Base-by-base conservation (phyloP, 768 basidiomycete species). In the Leccinum barrowsii region DNA sequence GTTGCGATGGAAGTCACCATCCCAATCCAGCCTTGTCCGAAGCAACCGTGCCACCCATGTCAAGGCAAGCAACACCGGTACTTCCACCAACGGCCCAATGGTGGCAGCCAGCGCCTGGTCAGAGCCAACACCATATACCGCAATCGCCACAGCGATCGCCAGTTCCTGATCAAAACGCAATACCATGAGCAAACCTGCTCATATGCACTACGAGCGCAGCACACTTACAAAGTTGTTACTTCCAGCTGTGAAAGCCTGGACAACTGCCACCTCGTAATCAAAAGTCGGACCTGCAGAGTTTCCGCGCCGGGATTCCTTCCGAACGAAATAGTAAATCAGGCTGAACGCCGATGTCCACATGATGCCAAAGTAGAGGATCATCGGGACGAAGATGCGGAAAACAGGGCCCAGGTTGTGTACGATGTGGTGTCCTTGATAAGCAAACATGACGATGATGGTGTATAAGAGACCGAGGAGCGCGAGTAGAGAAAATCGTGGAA, bases 81-180 rank as follows among this genome's bases (percentile, higher is more conserved):
- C 92, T 66, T 90, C 86, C 0, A 88, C 83, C n/a, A 90, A 74
- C 0, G 86, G 87, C 0, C 89, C 88, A 21, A 89, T 85, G 0
- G 90, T 92, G 0, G 90, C 89, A 0, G 91, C 91, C 1, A 94
- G 76, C 0, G 89, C 90, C 72, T 94, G 86, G 55, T 87, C 84
- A 0, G 89, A 90, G 5, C 84, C 79, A 5, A 88, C 83, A 3
- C 92, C 91, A 70, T 85, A 94, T 0, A 87, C 83, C 0, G 89
- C 85, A 44, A 92, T 86, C 3, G 85, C 80, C 1, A 93, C 86
- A 0, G 92, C 91, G 54, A 94, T 94, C 0, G 92, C 90, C 0
- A 93, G 79, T 74, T 93, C 90, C 81, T 88, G 66, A 11, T 59
- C 28, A 17, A 48, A n/a, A n/a, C 8, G 40, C 52, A 30, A 1